A percentile compares a stretch with the other conserved stretches of the same genome.
Evolutionary conservation across 225 moss, liverwort and hornwort genomes (phyloP).

Genomic region (Thuidium tamariscinum): DNA sequence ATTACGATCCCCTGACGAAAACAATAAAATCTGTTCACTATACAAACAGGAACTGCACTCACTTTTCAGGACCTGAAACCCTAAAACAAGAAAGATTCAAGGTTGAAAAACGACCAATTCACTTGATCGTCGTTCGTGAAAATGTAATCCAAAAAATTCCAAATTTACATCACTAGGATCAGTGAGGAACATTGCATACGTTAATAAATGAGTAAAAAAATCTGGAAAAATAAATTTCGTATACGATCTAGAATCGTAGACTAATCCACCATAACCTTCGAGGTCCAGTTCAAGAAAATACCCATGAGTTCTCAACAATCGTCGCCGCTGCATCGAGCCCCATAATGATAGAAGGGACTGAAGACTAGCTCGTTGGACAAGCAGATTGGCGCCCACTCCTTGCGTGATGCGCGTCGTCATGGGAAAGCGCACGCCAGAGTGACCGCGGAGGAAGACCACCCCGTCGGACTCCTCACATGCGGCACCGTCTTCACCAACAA

Average conservation of each 20-base stretch:
- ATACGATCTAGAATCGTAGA: not conserved
- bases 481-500: too few species aligned
- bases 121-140: not conserved
- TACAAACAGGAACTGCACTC: not conserved
- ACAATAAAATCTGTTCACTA: not conserved
- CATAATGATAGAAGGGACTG: slow-evolving; percentile 86
- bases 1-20: not conserved
- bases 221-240: not conserved
- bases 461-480: too few species aligned
- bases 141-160: not conserved
- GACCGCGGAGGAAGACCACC: not conserved
- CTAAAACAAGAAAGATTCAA: not conserved
- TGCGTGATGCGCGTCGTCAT: slow-evolving; percentile 99
- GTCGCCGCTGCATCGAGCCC: slow-evolving; percentile 89
- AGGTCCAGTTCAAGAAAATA: slow-evolving; percentile 16
- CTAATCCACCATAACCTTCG: not conserved
- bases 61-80: not conserved
- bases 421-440: not conserved
- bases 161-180: not conserved
- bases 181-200: not conserved
- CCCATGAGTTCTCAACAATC: slow-evolving; percentile 93
- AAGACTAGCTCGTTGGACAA: slow-evolving; percentile 95
- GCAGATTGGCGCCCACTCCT: slow-evolving; percentile 97
- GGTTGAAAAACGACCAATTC: not conserved
- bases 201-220: not conserved